phyloP scores from a whole-genome alignment of 1,139 yeast genomes.

The Candida sp. region DNA sequence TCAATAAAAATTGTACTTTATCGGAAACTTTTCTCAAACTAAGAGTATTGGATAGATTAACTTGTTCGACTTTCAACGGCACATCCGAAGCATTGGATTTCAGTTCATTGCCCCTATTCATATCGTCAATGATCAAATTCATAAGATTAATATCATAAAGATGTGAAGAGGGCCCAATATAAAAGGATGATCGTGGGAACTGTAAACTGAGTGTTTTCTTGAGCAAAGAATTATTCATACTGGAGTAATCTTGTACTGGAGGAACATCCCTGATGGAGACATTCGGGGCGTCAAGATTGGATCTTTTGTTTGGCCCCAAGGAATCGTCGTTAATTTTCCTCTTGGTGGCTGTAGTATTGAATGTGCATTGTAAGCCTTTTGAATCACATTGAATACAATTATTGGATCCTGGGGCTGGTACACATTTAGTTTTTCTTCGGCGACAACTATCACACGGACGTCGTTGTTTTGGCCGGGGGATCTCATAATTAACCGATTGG shows the following conservation, averaged over 20 bases:
- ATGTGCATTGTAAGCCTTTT: conserved; percentile 64
- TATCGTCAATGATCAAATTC: conserved; percentile 49
- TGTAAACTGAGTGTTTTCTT: conserved; percentile 50
- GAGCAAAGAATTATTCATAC: conserved; percentile 45
- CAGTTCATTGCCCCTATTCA: conserved; percentile 15
- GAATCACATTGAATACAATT: conserved; percentile 70
- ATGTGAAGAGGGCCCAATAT: conserved; percentile 69
- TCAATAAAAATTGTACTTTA: conserved; percentile 59
- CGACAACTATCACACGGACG: conserved; percentile 72
- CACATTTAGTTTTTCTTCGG: conserved; percentile 63
- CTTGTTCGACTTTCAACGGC: conserved; percentile 53
- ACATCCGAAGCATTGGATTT: conserved; percentile 3
- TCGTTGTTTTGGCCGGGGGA: conserved; percentile 22
- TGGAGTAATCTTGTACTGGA: conserved; percentile 54
- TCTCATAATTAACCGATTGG: not conserved
- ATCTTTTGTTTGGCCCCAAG: conserved; percentile 6
- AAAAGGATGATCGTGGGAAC: conserved; percentile 74
- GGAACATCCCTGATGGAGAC: conserved; percentile 51
- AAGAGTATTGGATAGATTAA: conserved; percentile 54
- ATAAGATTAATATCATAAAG: conserved; percentile 59
- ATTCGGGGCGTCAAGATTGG: conserved; percentile 34
- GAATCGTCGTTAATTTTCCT: conserved; percentile 21
- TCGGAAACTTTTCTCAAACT: conserved; percentile 68
- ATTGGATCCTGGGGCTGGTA: conserved; percentile 51
- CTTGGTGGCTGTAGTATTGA: conserved; percentile 30